Evolutionary conservation across 2,329 filamentous ascomycete genomes (phyloP), one percentile per base, ranked within the genome.

Genomic region (Aspergillus aculeatinus): DNA sequence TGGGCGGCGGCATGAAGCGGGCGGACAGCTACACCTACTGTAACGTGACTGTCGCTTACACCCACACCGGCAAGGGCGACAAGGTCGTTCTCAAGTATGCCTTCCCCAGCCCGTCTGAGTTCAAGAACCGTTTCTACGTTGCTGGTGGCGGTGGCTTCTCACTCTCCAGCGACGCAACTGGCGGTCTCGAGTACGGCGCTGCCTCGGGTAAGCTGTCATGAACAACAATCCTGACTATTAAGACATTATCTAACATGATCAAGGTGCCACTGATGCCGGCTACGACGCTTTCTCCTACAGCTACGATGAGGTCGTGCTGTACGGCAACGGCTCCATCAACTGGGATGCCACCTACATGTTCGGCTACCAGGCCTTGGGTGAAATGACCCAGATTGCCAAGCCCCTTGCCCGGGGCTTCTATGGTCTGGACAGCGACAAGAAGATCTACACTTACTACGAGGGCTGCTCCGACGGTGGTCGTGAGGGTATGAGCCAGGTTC

Each of bases 401-500:
- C 69, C 73, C 49, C 72, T 81, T 31, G 75, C 80, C 4, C 72
- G 71, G 39, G 74, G 73, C 10, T 76, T 82, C 67, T 82, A 79
- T 66, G 71, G 68, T 44, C 55, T 68, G 51, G 59, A 63, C n/a
- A 55, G 60, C 39, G 57, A 57, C 42, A 53, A 61, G 25, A 74
- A 72, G 60, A 19, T 74, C 51, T 74, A 74, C 57, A 72, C 81
- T 4, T 85, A 84, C 71, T 85, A 81, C 64, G 77, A 83, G 62
- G 82, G 81, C 3, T 85, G 83, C 69, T 84, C 81, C 12, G 82
- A 85, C 55, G 82, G 82, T 21, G 83, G 81, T 0, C 77, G 82
- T 48, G 79, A 84, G 70, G 82, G 80, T n/a, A 79, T 78, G 77
- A 78, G 74, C 58, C 82, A 84, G 68, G 73, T 82, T 1, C 82